Evolutionary conservation across 768 basidiomycete genomes (phyloP), one percentile per base, ranked within the genome.

Genomic region (Pholiota conissans): DNA sequence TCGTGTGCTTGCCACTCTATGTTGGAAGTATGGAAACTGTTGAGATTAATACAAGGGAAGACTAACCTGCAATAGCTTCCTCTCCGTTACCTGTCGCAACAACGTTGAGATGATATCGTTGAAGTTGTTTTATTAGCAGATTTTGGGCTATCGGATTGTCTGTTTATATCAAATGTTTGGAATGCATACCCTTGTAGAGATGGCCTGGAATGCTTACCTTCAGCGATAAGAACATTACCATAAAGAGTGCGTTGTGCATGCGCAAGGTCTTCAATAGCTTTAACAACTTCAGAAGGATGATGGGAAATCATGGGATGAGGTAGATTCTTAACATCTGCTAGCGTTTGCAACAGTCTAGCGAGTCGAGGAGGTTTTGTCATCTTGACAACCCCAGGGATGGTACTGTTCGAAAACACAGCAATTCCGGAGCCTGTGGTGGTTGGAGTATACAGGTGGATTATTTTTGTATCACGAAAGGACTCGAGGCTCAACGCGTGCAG

Each of bases 141-240:
- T 84, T 82, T 65, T 86, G 86, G 2, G 87, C 86, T 22, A 90
- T 84, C 3, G 84, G 81, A 63, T 90, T 90, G 63, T 90, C 89
- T 89, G 55, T 27, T 49, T n/a, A 34, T 3, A 49, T 37, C 24
- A 28, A 37, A 29, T 55, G 8, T 24, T 52, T 28, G n/a, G n/a
- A n/a, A n/a, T n/a, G n/a, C n/a, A n/a, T n/a, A n/a, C n/a, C n/a
- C n/a, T n/a, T n/a, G n/a, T n/a, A n/a, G n/a, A n/a, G n/a, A n/a
- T n/a, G n/a, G n/a, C 20, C 5, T 30, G 3, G 11, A 37, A 56
- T 16, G 59, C 69, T 46, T 37, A 84, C 87, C 88, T 80, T 90
- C 89, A 3, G 88, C 89, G 20, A 91, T 79, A 10, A 91, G 77
- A 8, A 91, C 80, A 58, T 85, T 87, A 20, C 87, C 87, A 62